A percentile compares a stretch with the other conserved stretches of the same genome.
Evolutionary conservation across 371 early-diverging fungal species (phyloP).

Genomic region (Rhizopus arrhizus): DNA sequence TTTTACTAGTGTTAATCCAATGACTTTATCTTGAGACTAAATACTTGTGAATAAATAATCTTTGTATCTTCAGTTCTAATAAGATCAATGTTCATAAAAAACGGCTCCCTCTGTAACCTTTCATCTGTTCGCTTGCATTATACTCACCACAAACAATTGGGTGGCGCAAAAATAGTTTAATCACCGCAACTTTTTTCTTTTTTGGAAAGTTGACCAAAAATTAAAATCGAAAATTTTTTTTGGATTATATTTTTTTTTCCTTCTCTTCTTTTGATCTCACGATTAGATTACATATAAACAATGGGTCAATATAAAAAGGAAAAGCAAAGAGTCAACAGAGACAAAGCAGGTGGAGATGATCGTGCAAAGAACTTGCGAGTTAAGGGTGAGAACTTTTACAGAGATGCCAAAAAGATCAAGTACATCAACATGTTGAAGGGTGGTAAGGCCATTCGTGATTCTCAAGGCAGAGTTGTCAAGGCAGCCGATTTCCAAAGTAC

Average conservation of each 20-base stretch:
- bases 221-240: background rate
- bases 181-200: background rate
- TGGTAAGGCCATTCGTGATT: conserved; percentile 86
- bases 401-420: conserved; percentile 90
- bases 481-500: conserved; percentile 92
- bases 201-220: background rate
- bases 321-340: conserved; percentile 59
- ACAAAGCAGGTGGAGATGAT: conserved; percentile 51
- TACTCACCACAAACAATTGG: background rate
- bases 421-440: conserved; percentile 92
- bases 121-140: too few species aligned
- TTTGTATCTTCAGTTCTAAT: too few species aligned
- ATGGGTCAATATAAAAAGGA: conserved; percentile 77
- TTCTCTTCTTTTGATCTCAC: background rate
- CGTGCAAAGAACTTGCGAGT: conserved; percentile 72
- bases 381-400: conserved; percentile 96
- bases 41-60: too few species aligned
- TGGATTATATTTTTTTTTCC: background rate
- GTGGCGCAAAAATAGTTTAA: background rate
- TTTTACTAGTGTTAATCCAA: background rate
- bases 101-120: too few species aligned
- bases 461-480: conserved; percentile 92
- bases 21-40: too few species aligned
- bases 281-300: background rate
- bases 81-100: too few species aligned